A percentile compares a stretch with the other conserved stretches of the same genome.
Evolutionary conservation across 805 yeast species (phyloP).

Genomic region (Schizosaccharomyces pombe): DNA sequence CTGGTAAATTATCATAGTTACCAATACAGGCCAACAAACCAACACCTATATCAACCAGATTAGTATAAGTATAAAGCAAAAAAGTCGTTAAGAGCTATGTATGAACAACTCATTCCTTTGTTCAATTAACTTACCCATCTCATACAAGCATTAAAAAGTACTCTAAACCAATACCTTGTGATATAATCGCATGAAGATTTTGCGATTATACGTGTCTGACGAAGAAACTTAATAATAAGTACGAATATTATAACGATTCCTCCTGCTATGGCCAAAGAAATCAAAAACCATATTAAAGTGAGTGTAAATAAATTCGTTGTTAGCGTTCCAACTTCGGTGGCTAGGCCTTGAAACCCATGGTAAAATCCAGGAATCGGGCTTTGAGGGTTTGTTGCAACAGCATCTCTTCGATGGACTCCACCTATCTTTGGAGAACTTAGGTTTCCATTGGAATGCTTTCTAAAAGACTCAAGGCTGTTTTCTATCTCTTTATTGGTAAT

Average conservation of each 20-base stretch:
- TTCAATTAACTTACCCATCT: slow-evolving; percentile 6
- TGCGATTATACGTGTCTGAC: not conserved
- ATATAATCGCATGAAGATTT: not conserved
- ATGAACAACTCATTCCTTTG: not conserved
- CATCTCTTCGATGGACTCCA: not conserved
- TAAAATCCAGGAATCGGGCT: not conserved
- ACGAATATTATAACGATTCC: slow-evolving; percentile 12
- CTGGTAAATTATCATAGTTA: slow-evolving; percentile 11
- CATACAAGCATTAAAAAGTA: slow-evolving; percentile 11
- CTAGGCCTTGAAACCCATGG: not conserved
- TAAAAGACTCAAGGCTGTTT: slow-evolving; percentile 13
- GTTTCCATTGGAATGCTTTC: slow-evolving; percentile 14
- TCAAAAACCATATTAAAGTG: slow-evolving; percentile 15
- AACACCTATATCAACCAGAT: not conserved
- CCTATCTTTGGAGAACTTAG: not conserved
- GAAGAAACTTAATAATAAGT: slow-evolving; percentile 11
- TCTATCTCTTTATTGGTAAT: slow-evolving; percentile 15
- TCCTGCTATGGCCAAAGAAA: slow-evolving; percentile 12
- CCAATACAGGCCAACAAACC: not conserved
- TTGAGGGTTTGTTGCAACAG: not conserved
- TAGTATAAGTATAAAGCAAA: too few species aligned
- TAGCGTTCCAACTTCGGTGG: not conserved
- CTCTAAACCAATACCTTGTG: slow-evolving; percentile 9
- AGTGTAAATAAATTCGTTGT: slow-evolving; percentile 11
- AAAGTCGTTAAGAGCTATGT: too few species aligned